Evolutionary conservation across 148 eudicot species (phyloP).

Genomic region (Silene conica): DNA sequence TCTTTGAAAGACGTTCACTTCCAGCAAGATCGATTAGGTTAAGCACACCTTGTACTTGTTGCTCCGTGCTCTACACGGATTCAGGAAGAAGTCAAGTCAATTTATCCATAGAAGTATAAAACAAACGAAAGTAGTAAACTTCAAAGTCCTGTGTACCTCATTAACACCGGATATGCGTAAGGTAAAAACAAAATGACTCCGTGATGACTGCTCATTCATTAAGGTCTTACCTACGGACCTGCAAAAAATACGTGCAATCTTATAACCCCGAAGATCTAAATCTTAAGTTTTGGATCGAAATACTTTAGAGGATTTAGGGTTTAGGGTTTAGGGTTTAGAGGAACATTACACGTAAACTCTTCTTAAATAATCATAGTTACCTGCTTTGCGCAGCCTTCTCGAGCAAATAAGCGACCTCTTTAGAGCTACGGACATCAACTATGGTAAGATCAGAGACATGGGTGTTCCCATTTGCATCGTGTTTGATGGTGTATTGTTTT

Average conservation of each 20-base stretch:
- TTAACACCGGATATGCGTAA: slow-evolving; percentile 82
- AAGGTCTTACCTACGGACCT: slow-evolving; percentile 95
- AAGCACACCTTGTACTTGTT: slow-evolving; percentile 91
- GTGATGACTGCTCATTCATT: slow-evolving; percentile 96
- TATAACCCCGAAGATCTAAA: background rate
- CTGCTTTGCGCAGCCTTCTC: slow-evolving; percentile 97
- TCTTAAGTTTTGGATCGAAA: background rate
- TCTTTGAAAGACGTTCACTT: slow-evolving; percentile 95
- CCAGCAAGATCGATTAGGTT: slow-evolving; percentile 96
- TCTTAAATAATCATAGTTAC: slow-evolving; percentile 29
- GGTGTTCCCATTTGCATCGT: slow-evolving; percentile 87
- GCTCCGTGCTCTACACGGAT: slow-evolving; percentile 69
- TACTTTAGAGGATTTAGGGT: too few species aligned
- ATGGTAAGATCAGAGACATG: slow-evolving; percentile 85
- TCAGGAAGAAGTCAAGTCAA: background rate
- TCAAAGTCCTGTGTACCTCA: slow-evolving; percentile 44
- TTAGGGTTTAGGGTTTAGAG: too few species aligned
- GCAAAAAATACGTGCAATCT: slow-evolving; percentile 10
- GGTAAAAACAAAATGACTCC: slow-evolving; percentile 96
- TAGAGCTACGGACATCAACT: slow-evolving; percentile 78
- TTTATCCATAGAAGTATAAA: background rate
- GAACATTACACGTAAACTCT: too few species aligned
- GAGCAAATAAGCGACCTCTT: slow-evolving; percentile 83
- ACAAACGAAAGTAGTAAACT: background rate
- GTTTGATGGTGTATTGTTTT: slow-evolving; percentile 85